A percentile compares a stretch with the other conserved stretches of the same genome.
phyloP scores from a whole-genome alignment of 2,329 filamentous ascomycete species.

The Aspergillus tubingensis region DNA sequence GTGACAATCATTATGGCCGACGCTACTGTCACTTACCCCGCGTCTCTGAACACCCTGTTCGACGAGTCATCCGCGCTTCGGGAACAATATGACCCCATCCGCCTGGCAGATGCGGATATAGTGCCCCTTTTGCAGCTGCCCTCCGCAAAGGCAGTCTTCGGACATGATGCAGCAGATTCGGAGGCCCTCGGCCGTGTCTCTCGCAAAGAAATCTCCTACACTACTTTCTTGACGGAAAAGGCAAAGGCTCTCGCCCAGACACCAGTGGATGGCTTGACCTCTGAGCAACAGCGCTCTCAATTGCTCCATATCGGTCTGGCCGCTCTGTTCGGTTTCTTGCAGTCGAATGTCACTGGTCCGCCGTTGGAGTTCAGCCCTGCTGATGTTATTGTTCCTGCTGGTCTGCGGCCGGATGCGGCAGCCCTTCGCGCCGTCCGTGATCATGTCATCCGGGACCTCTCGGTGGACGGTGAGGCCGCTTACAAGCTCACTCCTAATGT shows the following conservation, averaged over 20 bases:
- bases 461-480: conserved; percentile 80
- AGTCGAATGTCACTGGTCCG: conserved; percentile 85
- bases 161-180: conserved; percentile 33
- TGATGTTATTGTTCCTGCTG: conserved; percentile 51
- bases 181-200: conserved; percentile 33
- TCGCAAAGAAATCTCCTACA: conserved; percentile 38
- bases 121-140: conserved; percentile 37
- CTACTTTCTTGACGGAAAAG: conserved; percentile 40
- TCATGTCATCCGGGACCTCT: conserved; percentile 68
- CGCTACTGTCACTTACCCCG: conserved; percentile 23
- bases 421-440: conserved; percentile 52
- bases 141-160: conserved; percentile 42
- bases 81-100: conserved; percentile 38
- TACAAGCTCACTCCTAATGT: conserved; percentile 83
- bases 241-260: conserved; percentile 27
- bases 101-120: conserved; percentile 35
- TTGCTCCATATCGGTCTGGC: conserved; percentile 64
- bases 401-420: conserved; percentile 40
- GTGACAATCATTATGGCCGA: conserved; percentile 27
- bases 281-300: conserved; percentile 38
- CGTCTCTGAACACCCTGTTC: conserved; percentile 38
- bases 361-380: conserved; percentile 64
- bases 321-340: conserved; percentile 75
- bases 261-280: conserved; percentile 23
- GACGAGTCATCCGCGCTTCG: conserved; percentile 29